Evolutionary conservation across 75 land plant genomes (phyloP), one percentile per base, ranked within the genome.

Genomic region (Sequoia sempervirens): DNA sequence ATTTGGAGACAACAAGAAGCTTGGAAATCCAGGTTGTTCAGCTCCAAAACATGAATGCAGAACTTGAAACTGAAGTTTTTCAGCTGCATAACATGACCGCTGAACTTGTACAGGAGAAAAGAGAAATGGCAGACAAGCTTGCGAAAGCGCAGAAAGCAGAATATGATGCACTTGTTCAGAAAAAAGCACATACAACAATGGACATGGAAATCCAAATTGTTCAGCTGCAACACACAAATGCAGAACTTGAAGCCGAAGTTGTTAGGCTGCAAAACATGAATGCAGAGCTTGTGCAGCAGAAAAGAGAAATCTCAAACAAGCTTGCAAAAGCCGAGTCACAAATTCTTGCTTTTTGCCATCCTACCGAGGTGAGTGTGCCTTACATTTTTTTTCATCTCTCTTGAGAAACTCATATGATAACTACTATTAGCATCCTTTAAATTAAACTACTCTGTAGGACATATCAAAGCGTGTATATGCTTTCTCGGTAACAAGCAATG

Each of bases 61-160:
- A 82, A 80, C 79, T 91, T 28, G 38, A 87, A 34, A 53, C 30
- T 34, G 75, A 53, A 73, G 84, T 79, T 32, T 75, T 83, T 52
- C 56, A 82, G 14, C 58, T 28, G 66, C 84, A 12, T 37, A 85
- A 94, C 20, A 74, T 90, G 81, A 94, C 89, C 76, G 91, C 90
- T 85, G 96, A 94, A 83, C 89, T 94, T 5, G 95, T 94, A 88
- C 87, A 90, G 74, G 90, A 95, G 68, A 95, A 95, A 86, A 84
- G 94, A 66, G 87, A 91, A 79, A 84, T 94, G 18, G 83, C 89
- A 81, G 88, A 87, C 85, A 90, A 83, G 80, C 82, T 95, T 47
- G 82, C 90, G 74, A 89, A 81, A 83, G 38, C 70, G 13, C 23
- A 89, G 79, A 88, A 89, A 82, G 80, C 52, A 14, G 90, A 89